Conservation (phyloP, 805 yeast species). For the Nakazawaea populi region DNA sequence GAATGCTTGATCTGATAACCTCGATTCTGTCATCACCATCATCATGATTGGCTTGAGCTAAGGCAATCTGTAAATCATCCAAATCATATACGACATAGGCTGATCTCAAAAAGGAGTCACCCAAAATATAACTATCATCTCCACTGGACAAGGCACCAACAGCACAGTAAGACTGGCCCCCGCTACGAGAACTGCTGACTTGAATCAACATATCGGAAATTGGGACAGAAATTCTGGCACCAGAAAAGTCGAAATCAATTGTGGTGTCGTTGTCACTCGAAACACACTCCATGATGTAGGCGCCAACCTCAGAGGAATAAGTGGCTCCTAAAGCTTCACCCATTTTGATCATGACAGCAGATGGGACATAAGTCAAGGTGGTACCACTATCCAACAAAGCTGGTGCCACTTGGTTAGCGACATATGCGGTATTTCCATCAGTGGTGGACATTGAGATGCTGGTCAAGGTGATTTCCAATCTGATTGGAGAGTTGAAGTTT, state of each 20-base stretch:
- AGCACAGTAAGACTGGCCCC: conserved; percentile 28
- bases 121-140: conserved; percentile 34
- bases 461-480: conserved; percentile 44
- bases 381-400: conserved; percentile 56
- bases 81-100: conserved; percentile 53
- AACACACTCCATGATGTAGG: conserved; percentile 42
- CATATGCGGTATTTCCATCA: conserved; percentile 14
- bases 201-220: conserved; percentile 21
- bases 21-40: conserved; percentile 32
- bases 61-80: conserved; percentile 33
- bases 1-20: conserved; percentile 36
- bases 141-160: conserved; percentile 33
- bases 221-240: conserved; percentile 48
- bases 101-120: conserved; percentile 47
- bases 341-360: conserved; percentile 19
- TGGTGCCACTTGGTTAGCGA: conserved; percentile 25
- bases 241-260: conserved; percentile 51
- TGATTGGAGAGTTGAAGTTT: conserved; percentile 34
- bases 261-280: conserved; percentile 17
- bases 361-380: conserved; percentile 42
- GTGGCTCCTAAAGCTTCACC: conserved; percentile 30
- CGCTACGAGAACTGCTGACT: conserved; percentile 13
- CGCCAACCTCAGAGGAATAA: conserved; percentile 34
- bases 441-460: conserved; percentile 18
- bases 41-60: conserved; percentile 39